phyloP scores from a whole-genome alignment of 441 rosid species.

The Manihot esculenta region DNA sequence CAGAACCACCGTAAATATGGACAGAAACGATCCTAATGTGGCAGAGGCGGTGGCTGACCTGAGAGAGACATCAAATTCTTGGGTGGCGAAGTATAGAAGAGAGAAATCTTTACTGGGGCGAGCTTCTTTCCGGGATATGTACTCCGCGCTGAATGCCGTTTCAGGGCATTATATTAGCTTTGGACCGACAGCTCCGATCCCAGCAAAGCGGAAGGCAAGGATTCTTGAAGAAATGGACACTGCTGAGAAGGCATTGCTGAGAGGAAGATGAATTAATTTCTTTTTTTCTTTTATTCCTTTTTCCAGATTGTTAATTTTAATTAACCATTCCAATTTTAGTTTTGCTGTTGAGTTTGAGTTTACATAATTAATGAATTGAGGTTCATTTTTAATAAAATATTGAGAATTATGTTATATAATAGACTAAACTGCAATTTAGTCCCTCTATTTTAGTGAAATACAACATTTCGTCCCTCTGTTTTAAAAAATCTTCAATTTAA shows the following conservation, averaged over 20 bases:
- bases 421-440: no score
- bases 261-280: slow-evolving; percentile 59
- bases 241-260: slow-evolving; percentile 77
- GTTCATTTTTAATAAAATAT: slow-evolving; percentile 2
- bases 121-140: slow-evolving; percentile 74
- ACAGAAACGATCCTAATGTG: slow-evolving; percentile 72
- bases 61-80: slow-evolving; percentile 66
- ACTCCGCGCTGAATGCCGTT: slow-evolving; percentile 88
- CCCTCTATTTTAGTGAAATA: no score
- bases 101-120: slow-evolving; percentile 81
- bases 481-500: no score
- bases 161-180: slow-evolving; percentile 91
- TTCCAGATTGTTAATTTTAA: not conserved
- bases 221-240: slow-evolving; percentile 91
- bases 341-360: slow-evolving; percentile 18
- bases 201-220: slow-evolving; percentile 73
- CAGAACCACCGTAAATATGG: slow-evolving; percentile 63
- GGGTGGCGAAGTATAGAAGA: slow-evolving; percentile 93
- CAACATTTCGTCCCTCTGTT: no score
- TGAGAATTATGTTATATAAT: no score
- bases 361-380: slow-evolving; percentile 25
- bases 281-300: not conserved
- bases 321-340: slow-evolving; percentile 2
- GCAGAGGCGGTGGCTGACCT: slow-evolving; percentile 74
- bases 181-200: slow-evolving; percentile 87